Percentiles rank a stretch among this genome's conserved stretches.
Evolutionary conservation across 2,329 filamentous ascomycete genomes (phyloP).

Genomic region (Monilinia vaccinii-corymbosi): DNA sequence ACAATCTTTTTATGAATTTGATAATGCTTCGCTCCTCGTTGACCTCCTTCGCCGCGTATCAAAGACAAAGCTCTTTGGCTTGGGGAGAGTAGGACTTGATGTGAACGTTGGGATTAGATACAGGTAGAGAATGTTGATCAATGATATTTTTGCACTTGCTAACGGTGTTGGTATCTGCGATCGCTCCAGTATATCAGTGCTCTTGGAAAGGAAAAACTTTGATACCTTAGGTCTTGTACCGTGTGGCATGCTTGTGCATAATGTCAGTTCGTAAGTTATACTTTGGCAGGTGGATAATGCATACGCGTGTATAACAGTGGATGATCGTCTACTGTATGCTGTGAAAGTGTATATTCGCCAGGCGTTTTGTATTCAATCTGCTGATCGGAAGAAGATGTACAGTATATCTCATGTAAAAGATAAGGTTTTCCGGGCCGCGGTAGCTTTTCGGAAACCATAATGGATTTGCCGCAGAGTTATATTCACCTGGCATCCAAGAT

Average conservation of each 20-base stretch:
- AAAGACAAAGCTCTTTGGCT: constrained; percentile 1
- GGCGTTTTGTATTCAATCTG: too few species aligned
- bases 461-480: not conserved
- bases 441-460: not conserved
- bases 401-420: not conserved
- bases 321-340: not conserved
- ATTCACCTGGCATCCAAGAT: not conserved
- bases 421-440: not conserved
- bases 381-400: not conserved
- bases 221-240: not conserved
- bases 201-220: not conserved
- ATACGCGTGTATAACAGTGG: not conserved
- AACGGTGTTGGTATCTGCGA: not conserved
- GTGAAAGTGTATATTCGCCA: not conserved
- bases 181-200: not conserved
- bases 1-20: constrained; percentile 3
- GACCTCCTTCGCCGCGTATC: not conserved
- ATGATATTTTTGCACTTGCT: not conserved
- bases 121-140: not conserved
- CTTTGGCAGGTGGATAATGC: not conserved
- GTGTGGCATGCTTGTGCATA: not conserved
- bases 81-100: not conserved
- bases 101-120: not conserved
- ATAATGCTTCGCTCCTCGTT: not conserved
- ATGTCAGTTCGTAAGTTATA: not conserved